Evolutionary conservation across 1,284 basidiomycete genomes (phyloP), one percentile per base, ranked within the genome.

Genomic region (Leccinum idahoense): DNA sequence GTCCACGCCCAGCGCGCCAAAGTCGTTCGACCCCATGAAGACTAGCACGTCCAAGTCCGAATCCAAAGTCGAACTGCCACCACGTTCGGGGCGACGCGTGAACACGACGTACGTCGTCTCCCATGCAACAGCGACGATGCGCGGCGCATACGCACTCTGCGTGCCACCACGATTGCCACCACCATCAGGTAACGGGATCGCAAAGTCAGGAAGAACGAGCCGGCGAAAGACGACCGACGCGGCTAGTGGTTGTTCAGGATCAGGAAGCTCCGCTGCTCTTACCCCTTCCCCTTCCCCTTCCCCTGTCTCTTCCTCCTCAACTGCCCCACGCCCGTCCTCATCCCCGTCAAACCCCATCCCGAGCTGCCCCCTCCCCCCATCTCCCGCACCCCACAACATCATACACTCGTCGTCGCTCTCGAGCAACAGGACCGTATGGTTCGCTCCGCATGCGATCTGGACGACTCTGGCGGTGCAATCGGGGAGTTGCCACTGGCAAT

Each of bases 21-120:
- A 94, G 72, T 94, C 93, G 73, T 95, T 82, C 1, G 87, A 82
- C 0, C 94, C 94, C 79, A 92, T 85, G 0, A 92, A 86, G 32
- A 96, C 71, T n/a, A 95, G 68, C 2, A 88, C 71, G 69, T 95
- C 91, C 35, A 76, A 73, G 41, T 20, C 71, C 77, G 7, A 56
- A 5, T 56, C 54, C 29, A 11, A 26, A 26, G 12, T 18, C 54
- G 29, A 29, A 32, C 15, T 18, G 15, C 51, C 20, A 18, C 0
- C 15, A 29, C 29, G 0, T n/a, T n/a, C 6, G 3, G 5, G n/a
- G 54, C n/a, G 54, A n/a, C 69, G 71, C 18, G 79, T 77, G 5
- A 89, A 70, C 7, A 85, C 87, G 49, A 93, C 76, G 71, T 90
- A 93, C 58, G 85, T 87, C 7, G 92, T 92, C 72, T 94, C 90